Conservation (phyloP, 2,329 filamentous ascomycete species). For the Bipolaris bicolor region DNA sequence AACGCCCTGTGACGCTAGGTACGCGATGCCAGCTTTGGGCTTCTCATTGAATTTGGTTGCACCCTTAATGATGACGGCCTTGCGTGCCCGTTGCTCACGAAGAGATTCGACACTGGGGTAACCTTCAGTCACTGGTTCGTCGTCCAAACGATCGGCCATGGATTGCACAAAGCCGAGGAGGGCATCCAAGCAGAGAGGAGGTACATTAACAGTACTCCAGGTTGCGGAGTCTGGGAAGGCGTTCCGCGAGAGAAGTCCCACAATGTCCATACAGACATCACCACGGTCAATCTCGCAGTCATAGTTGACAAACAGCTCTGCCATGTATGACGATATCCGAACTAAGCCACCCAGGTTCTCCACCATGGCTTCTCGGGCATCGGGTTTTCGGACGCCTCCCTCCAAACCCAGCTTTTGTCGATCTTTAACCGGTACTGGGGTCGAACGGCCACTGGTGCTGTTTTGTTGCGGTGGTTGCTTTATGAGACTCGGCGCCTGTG, state of each 20-base stretch:
- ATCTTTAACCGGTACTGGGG: slow-evolving; percentile 90
- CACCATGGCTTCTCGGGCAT: slow-evolving; percentile 97
- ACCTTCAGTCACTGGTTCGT: slow-evolving; percentile 67
- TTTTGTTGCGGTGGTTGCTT: slow-evolving; percentile 76
- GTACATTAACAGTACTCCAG: slow-evolving; percentile 98
- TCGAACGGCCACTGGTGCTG: slow-evolving; percentile 76
- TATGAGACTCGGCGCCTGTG: slow-evolving; percentile 84
- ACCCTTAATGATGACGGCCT: slow-evolving; percentile 87
- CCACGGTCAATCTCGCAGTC: slow-evolving; percentile 92
- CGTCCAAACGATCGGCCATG: slow-evolving; percentile 82
- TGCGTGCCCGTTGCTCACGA: slow-evolving; percentile 74
- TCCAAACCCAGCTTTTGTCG: slow-evolving; percentile 91
- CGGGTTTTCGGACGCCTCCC: slow-evolving; percentile 87
- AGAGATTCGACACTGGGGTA: slow-evolving; percentile 70
- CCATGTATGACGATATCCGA: slow-evolving; percentile 92
- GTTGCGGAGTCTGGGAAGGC: slow-evolving; percentile 96
- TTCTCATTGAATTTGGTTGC: slow-evolving; percentile 93
- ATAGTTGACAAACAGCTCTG: slow-evolving; percentile 96
- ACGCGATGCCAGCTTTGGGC: slow-evolving; percentile 86
- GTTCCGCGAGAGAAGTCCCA: slow-evolving; percentile 89
- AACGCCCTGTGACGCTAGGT: slow-evolving; percentile 82
- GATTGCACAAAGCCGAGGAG: slow-evolving; percentile 90
- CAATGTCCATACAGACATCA: slow-evolving; percentile 93
- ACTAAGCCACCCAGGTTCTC: slow-evolving; percentile 92
- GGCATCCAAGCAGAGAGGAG: slow-evolving; percentile 90